A percentile compares a stretch with the other conserved stretches of the same genome.
Evolutionary conservation across 1,284 basidiomycete species (phyloP).

Genomic region (Limonomyces culmigenus): DNA sequence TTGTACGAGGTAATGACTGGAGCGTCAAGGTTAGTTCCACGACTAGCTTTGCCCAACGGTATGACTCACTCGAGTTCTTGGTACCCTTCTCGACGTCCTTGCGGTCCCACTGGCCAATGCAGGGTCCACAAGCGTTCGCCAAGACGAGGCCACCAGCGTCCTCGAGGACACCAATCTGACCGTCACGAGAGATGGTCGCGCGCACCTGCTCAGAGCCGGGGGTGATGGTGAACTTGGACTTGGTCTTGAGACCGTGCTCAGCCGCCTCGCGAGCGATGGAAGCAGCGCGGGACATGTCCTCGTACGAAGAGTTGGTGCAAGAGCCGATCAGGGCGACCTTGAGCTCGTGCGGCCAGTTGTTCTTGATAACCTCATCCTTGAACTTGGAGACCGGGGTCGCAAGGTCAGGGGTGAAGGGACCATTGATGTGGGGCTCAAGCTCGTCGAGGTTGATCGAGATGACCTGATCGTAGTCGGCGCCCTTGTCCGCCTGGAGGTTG

Average conservation of each 20-base stretch:
- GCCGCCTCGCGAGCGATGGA: constrained; percentile 85
- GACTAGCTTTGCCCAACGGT: constrained; percentile 11
- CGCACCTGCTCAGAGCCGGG: constrained; percentile 98
- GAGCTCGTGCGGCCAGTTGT: constrained; percentile 93
- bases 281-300: constrained; percentile 98
- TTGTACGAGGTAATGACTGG: constrained; percentile 98
- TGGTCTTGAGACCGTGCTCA: constrained; percentile 74
- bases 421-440: constrained; percentile 99
- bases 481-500: constrained; percentile 84
- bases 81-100: constrained; percentile 94
- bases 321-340: constrained; percentile 97
- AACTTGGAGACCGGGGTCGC: constrained; percentile 96
- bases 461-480: constrained; percentile 86
- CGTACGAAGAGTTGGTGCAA: constrained; percentile 99
- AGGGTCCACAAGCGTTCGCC: constrained; percentile 97
- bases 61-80: constrained; percentile 90
- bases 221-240: constrained; percentile 95
- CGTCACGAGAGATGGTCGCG: constrained; percentile 94
- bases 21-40: constrained; percentile 3
- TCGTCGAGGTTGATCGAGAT: constrained; percentile 93
- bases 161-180: constrained; percentile 82
- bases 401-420: constrained; percentile 93
- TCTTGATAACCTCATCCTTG: constrained; percentile 82
- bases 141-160: constrained; percentile 83
- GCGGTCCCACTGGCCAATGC: constrained; percentile 99